A percentile compares a stretch with the other conserved stretches of the same genome.
Conservation (phyloP, 129 eudicot genomes). For the Centella asiatica region DNA sequence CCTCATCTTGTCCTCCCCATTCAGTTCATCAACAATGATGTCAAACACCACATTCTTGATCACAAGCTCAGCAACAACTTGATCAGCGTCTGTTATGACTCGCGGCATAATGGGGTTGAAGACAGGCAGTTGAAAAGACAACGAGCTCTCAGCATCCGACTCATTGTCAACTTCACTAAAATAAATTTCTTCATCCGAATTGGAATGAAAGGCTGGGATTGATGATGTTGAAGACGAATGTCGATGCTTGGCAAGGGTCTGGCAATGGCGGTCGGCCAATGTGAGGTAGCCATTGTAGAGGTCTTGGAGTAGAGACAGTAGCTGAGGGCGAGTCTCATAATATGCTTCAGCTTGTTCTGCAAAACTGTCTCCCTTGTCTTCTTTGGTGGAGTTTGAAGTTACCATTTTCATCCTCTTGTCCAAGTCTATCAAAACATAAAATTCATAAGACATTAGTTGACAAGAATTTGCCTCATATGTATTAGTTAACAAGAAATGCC, state of each 20-base stretch:
- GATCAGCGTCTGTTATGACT: conserved; percentile 25
- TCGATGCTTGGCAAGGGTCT: conserved; percentile 42
- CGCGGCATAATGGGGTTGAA: neutral
- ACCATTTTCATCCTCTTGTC: conserved; percentile 61
- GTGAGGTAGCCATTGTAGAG: conserved; percentile 63
- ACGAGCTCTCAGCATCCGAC: conserved; percentile 49
- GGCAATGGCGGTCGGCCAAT: conserved; percentile 71
- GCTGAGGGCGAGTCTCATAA: conserved; percentile 74
- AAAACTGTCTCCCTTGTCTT: conserved; percentile 49
- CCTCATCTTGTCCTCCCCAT: conserved; percentile 22
- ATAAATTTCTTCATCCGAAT: conserved; percentile 11
- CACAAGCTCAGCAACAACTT: conserved; percentile 51
- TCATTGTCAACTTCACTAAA: conserved; percentile 5
- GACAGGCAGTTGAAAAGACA: conserved; percentile 33
- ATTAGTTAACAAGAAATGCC: neutral
- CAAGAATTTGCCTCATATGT: no score
- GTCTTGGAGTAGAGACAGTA: conserved; percentile 52
- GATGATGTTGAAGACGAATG: conserved; percentile 22
- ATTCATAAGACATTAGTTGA: no score
- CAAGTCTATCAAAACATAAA: conserved; percentile 37
- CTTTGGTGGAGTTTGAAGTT: conserved; percentile 22
- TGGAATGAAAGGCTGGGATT: conserved; percentile 6
- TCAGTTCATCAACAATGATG: conserved; percentile 30
- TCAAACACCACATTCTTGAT: conserved; percentile 57
- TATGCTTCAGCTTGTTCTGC: conserved; percentile 68